phyloP scores from a whole-genome alignment of 2,329 filamentous ascomycete genomes.

The Pyrenophora teres region DNA sequence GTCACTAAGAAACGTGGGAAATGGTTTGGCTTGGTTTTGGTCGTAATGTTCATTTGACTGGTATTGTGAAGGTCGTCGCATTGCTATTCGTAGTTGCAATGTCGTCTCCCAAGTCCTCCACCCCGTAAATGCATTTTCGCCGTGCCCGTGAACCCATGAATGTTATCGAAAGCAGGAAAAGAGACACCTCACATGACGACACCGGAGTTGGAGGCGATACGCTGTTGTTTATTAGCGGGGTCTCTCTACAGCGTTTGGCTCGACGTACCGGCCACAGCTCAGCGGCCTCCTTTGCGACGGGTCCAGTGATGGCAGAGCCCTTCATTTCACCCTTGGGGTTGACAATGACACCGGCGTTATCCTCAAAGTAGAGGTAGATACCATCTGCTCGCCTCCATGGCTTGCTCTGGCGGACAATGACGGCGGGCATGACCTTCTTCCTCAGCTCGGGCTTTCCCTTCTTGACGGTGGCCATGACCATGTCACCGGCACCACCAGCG shows the following conservation, averaged over 20 bases:
- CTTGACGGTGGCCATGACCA: constrained; percentile 99
- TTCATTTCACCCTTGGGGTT: constrained; percentile 99
- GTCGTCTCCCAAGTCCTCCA: constrained; percentile 42
- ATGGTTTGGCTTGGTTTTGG: constrained; percentile 17
- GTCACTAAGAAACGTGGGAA: no score
- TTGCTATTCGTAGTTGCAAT: constrained; percentile 44
- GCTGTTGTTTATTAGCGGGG: constrained; percentile 58
- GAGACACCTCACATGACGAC: constrained; percentile 88
- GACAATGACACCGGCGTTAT: constrained; percentile 99
- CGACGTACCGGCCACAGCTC: constrained; percentile 94
- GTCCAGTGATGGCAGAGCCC: constrained; percentile 98
- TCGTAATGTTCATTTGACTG: constrained; percentile 42
- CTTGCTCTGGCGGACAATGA: constrained; percentile 98
- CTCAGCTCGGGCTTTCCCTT: constrained; percentile 99
- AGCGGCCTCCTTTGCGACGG: constrained; percentile 99
- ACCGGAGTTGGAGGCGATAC: constrained; percentile 99
- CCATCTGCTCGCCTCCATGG: constrained; percentile 98
- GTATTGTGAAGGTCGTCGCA: constrained; percentile 43
- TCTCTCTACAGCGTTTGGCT: neutral
- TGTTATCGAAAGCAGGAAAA: constrained; percentile 47
- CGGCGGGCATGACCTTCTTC: constrained; percentile 99
- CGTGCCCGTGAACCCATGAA: constrained; percentile 47
- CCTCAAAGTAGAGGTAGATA: constrained; percentile 99
- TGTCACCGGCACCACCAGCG: constrained; percentile 97
- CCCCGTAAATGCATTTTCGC: constrained; percentile 49